Base-by-base conservation (phyloP, 176 grass and related monocot species). In the Musa troglodytarum region DNA sequence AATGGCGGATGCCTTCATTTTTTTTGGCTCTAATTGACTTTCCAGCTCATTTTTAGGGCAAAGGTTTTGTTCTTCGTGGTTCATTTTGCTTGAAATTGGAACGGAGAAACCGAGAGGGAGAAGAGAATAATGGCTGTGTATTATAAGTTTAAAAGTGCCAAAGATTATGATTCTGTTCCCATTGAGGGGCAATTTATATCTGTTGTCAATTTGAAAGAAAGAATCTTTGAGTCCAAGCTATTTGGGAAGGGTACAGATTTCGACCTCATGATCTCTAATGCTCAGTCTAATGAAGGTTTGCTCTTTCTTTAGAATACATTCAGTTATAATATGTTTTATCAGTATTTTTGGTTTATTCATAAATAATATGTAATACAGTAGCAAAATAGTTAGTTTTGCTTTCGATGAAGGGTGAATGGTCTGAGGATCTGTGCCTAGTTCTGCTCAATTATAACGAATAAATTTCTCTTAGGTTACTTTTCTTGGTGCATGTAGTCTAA, bases 121-220 rank as follows among this genome's bases (percentile, higher is more conserved):
- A 90, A 85, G 34, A 86, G 89, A 96, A 29, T 96, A 69, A 99
- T 99, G 96, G 88, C 96, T 71, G 96, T 99, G 34, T 95, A 95
- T 82, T 99, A 94, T 82, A 99, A 99, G 85, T 99, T 99, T 80
- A 99, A 95, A 86, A 99, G 96, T 79, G 96, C 88, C 9, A 92
- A 86, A 82, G 88, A 99, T 59, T 99, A 87, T 81, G 87, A 92
- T 83, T 99, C 91, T 22, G 89, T 99, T 82, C 90, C 79, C 0
- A 99, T 99, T 0, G 96, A 95, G 82, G 96, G 96, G 15, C 96
- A 99, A 74, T 95, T 95, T 80, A 95, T 99, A 65, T 99, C 96
- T 54, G 89, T 99, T 89, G 81, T 65, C 69, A 92, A 89, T 77
- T 81, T 99, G 43, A 99, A 99, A 90, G 91, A 95, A 80, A 82